phyloP scores from a whole-genome alignment of 2,329 filamentous ascomycete species.

The Phyllosticta citrichinensis region DNA sequence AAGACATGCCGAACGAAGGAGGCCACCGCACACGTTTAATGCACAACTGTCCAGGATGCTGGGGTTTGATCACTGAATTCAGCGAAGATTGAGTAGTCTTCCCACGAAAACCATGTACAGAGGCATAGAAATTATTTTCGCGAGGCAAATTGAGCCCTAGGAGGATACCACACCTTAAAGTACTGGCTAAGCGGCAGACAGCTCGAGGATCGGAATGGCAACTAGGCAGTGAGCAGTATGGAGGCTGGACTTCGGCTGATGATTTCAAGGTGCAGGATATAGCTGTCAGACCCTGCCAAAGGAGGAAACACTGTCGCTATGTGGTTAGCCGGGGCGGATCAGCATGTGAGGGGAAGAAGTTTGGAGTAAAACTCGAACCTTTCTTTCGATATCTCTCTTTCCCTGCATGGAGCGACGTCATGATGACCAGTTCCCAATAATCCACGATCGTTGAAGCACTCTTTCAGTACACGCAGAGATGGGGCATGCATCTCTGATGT shows the following conservation, averaged over 20 bases:
- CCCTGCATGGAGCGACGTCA: background rate
- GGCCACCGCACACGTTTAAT: no score
- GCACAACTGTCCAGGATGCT: no score
- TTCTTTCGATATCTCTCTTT: background rate
- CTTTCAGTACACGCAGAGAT: background rate
- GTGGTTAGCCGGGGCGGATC: background rate
- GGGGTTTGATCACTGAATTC: no score
- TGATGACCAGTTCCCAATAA: background rate
- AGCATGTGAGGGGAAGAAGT: background rate
- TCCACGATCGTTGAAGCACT: background rate
- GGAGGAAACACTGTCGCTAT: background rate
- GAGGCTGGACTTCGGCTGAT: background rate
- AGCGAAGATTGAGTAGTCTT: no score
- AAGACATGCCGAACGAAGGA: background rate
- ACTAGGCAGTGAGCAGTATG: background rate
- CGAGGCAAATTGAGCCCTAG: no score
- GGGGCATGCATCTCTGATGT: background rate
- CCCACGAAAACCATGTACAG: no score
- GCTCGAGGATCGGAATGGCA: background rate
- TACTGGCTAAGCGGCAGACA: no score
- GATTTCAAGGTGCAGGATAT: background rate
- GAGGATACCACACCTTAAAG: no score
- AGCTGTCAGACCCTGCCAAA: background rate
- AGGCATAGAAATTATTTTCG: no score
- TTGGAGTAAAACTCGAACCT: background rate